Evolutionary conservation across 1,139 yeast genomes (phyloP).

Genomic region (Yamadazyma dendronema): DNA sequence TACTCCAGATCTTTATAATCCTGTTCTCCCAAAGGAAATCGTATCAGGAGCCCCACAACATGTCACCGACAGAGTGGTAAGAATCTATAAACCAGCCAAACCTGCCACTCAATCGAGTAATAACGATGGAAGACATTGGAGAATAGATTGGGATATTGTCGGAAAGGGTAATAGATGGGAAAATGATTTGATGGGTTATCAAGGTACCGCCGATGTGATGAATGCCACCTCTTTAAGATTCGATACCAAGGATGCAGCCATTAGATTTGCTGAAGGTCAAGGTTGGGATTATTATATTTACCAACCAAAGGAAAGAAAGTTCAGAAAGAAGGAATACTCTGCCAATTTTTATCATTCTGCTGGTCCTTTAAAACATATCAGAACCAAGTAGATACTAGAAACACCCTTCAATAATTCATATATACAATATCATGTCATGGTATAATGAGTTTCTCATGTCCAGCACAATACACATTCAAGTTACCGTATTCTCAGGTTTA

Average conservation of each 20-base stretch:
- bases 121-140: constrained; percentile 61
- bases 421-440: too few relatives aligned
- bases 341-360: constrained; percentile 67
- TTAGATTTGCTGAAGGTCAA: constrained; percentile 77
- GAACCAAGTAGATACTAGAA: constrained; percentile 67
- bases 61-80: constrained; percentile 62
- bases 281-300: constrained; percentile 85
- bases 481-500: too few relatives aligned
- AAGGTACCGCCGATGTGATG: constrained; percentile 79
- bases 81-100: constrained; percentile 76
- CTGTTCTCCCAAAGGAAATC: constrained; percentile 49
- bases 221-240: constrained; percentile 82
- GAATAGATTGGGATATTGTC: constrained; percentile 79
- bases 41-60: constrained; percentile 84
- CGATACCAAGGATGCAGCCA: constrained; percentile 73
- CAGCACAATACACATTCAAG: too few relatives aligned
- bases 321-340: constrained; percentile 74
- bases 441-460: not conserved
- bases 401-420: too few relatives aligned
- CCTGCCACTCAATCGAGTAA: constrained; percentile 81
- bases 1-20: constrained; percentile 22
- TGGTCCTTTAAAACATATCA: constrained; percentile 76
- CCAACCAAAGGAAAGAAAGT: constrained; percentile 74
- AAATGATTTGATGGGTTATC: constrained; percentile 85
- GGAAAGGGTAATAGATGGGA: constrained; percentile 86